Conservation (phyloP, 495 filamentous ascomycete genomes). For the Xylaria scruposa region DNA sequence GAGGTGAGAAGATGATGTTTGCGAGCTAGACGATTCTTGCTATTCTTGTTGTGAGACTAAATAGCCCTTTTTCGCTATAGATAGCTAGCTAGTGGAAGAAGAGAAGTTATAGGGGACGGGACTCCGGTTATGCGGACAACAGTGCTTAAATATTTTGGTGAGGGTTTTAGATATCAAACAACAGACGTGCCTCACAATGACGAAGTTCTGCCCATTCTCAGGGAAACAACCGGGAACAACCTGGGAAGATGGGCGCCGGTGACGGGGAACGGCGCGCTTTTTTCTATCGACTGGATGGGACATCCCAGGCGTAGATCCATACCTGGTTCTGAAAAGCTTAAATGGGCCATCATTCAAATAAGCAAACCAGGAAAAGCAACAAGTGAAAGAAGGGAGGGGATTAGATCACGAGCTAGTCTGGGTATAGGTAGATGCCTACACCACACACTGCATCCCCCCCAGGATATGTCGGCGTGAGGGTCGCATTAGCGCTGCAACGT, state of each 20-base stretch:
- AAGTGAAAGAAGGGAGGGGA: neutral
- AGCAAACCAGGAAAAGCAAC: neutral
- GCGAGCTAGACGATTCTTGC: neutral
- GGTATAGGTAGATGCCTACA: neutral
- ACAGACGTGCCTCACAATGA: conserved; percentile 16
- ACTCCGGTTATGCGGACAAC: neutral
- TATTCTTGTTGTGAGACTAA: neutral
- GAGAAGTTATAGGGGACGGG: neutral
- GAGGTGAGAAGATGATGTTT: neutral
- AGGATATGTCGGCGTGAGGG: conserved; percentile 18
- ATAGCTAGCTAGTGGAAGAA: neutral
- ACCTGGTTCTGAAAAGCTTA: conserved; percentile 9
- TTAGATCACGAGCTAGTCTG: neutral
- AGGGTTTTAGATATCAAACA: neutral
- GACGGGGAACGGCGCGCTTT: conserved; percentile 15
- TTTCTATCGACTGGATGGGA: conserved; percentile 5
- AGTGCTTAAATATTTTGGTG: neutral
- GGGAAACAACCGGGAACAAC: conserved; percentile 7
- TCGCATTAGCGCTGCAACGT: conserved; percentile 21
- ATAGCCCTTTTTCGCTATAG: neutral
- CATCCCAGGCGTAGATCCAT: conserved; percentile 16
- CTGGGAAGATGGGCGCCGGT: neutral
- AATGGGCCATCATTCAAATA: neutral
- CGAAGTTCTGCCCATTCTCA: conserved; percentile 4
- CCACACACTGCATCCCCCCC: neutral